A percentile compares a stretch with the other conserved stretches of the same genome.
phyloP scores from a whole-genome alignment of 495 filamentous ascomycete species.

The Tuber umbilicatum region DNA sequence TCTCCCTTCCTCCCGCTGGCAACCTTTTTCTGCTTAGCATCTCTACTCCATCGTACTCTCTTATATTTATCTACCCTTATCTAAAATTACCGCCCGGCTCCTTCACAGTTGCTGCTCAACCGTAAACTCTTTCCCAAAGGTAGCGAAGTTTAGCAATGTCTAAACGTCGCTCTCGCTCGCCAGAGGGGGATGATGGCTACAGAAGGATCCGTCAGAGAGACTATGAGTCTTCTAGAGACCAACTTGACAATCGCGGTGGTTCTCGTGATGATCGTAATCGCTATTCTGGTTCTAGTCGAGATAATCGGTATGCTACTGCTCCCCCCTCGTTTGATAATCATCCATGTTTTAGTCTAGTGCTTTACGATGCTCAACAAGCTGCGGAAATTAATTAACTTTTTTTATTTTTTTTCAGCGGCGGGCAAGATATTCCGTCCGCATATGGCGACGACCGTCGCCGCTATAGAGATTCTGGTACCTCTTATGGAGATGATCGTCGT shows the following conservation, averaged over 20 bases:
- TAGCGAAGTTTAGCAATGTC: constrained; percentile 7
- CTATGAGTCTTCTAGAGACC: background rate
- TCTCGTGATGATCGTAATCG: constrained; percentile 10
- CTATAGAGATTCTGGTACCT: constrained; percentile 4
- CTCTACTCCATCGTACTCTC: background rate
- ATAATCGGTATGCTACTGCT: background rate
- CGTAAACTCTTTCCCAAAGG: background rate
- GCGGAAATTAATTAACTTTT: background rate
- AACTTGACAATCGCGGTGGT: background rate
- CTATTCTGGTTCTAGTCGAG: background rate
- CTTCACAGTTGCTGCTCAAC: background rate
- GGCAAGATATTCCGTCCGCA: background rate
- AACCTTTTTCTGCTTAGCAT: background rate
- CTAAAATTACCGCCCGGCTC: background rate
- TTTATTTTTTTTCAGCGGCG: background rate
- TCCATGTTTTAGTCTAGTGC: background rate
- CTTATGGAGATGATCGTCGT: background rate
- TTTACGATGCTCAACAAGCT: background rate
- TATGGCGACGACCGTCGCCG: constrained; percentile 11
- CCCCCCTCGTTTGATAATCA: background rate
- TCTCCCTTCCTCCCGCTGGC: background rate
- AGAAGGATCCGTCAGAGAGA: background rate
- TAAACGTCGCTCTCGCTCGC: constrained; percentile 19
- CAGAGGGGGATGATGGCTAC: constrained; percentile 8
- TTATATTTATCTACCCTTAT: background rate